Base-by-base conservation (phyloP, 441 rosid genomes). In the Populus hybrid region DNA sequence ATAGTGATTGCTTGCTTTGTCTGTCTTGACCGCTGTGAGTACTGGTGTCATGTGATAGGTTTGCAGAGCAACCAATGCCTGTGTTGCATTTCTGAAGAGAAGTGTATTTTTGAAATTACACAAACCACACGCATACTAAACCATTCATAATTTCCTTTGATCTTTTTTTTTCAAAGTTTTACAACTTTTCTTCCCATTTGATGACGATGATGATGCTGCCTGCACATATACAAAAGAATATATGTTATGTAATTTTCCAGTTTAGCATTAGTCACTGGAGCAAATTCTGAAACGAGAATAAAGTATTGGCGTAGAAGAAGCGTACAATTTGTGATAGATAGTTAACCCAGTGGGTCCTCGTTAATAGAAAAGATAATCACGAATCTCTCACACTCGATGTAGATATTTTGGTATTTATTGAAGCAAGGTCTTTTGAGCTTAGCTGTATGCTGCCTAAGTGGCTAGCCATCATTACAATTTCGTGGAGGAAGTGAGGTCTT, bases 401-500 rank as follows among this genome's bases (percentile, higher is more conserved):
- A 0, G 84, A 82, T 78, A 5, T 73, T 71, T 81, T 85, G 80
- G 83, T 75, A 75, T 79, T 69, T 80, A 67, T 50, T 75, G 64
- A 32, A 80, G 81, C 70, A 70, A 57, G 67, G 80, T 75, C 71
- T 75, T 65, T 80, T 80, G 74, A 77, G 75, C 61, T 86, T 82
- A 79, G 84, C 81, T 67, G 67, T 61, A 79, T 75, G 61, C 24
- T 61, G 53, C 61, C 76, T 77, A 64, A 77, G 71, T 26, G 77
- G 70, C 34, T 71, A 69, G 46, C 8, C 69, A 36, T 74, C 82
- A 85, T 64, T 80, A 6, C 71, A 9, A 34, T 78, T 82, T 77
- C 71, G 87, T 77, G 90, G 90, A 81, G 79, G 87, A 67, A 57
- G 87, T 69, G 71, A 75, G 36, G 66, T 72, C 90, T 84, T 78